phyloP scores from a whole-genome alignment of 352 stramenopile species.

The Aphanomyces astaci region DNA sequence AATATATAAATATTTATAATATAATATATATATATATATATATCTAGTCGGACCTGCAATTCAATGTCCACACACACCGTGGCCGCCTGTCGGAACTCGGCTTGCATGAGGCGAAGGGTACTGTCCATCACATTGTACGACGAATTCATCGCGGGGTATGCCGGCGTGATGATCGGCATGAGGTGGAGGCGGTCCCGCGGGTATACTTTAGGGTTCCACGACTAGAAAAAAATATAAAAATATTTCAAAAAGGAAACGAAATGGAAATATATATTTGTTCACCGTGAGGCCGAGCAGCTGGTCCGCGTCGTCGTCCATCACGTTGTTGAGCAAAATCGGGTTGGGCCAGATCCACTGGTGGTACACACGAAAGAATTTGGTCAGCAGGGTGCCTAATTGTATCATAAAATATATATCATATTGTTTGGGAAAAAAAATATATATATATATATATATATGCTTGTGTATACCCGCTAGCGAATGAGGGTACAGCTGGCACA shows the following conservation, averaged over 20 bases:
- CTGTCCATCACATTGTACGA: conserved; percentile 94
- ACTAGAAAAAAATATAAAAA: conserved; percentile 32
- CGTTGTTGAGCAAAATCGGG: conserved; percentile 81
- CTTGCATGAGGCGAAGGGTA: conserved; percentile 86
- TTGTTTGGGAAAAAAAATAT: conserved; percentile 29
- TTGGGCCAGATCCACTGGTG: conserved; percentile 94
- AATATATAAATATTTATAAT: conserved; percentile 3
- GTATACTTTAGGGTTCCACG: conserved; percentile 86
- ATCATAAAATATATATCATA: too few species aligned
- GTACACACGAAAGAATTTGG: conserved; percentile 94
- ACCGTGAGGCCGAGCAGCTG: not conserved
- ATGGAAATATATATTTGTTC: not conserved
- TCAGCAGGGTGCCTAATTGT: conserved; percentile 81
- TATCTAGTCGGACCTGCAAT: conserved; percentile 45
- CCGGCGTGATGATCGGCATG: conserved; percentile 99
- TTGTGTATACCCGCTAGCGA: not conserved
- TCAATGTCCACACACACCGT: conserved; percentile 71
- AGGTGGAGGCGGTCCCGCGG: conserved; percentile 85
- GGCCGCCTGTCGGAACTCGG: conserved; percentile 74
- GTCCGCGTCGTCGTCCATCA: conserved; percentile 29
- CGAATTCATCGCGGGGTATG: conserved; percentile 97
- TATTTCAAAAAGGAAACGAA: not conserved
- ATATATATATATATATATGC: not conserved
- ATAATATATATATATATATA: conserved; percentile 21
- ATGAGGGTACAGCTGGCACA: conserved; percentile 88